These are phyloP conservation scores for Backusella liffmaniae DNA, from an alignment of 192 early-diverging fungal genomes.

Conservation along the genomic window DNA sequence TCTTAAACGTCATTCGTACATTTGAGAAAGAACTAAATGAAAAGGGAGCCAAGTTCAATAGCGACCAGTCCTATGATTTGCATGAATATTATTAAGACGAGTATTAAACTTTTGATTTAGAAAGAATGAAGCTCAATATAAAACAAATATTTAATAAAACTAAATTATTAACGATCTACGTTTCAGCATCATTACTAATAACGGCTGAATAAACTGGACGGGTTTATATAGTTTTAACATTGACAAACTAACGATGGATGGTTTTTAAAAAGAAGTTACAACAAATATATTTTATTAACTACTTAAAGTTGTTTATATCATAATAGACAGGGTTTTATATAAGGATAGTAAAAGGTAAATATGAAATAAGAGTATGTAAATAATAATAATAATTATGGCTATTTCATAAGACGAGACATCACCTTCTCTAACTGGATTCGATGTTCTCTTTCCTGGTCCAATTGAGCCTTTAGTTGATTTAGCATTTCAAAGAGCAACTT, in stretches of 20 bases:
- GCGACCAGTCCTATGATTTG: not conserved
- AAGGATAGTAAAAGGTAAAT: not conserved
- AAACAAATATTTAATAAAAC: not conserved
- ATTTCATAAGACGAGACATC: constrained; percentile 16
- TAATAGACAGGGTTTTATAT: not conserved
- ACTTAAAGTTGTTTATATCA: not conserved
- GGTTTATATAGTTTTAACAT: not conserved
- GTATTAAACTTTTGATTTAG: not conserved
- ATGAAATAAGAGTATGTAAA: not conserved
- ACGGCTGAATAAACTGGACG: not conserved
- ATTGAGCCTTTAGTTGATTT: constrained; percentile 19
- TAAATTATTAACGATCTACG: not conserved
- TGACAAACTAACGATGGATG: not conserved
- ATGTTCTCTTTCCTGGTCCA: constrained; percentile 30
- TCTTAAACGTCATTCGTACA: not conserved
- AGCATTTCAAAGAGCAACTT: constrained; percentile 15
- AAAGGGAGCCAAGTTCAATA: not conserved
- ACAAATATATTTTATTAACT: not conserved
- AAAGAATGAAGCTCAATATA: not conserved
- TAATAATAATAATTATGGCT: not conserved
- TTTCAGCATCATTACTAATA: not conserved
- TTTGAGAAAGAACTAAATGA: not conserved
- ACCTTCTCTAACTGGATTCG: constrained; percentile 35
- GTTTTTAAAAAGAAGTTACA: not conserved
- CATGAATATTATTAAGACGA: not conserved